These are phyloP conservation scores for Aspergillus chevalieri DNA, from an alignment of 2,329 filamentous ascomycete genomes.

Conservation along the genomic window DNA sequence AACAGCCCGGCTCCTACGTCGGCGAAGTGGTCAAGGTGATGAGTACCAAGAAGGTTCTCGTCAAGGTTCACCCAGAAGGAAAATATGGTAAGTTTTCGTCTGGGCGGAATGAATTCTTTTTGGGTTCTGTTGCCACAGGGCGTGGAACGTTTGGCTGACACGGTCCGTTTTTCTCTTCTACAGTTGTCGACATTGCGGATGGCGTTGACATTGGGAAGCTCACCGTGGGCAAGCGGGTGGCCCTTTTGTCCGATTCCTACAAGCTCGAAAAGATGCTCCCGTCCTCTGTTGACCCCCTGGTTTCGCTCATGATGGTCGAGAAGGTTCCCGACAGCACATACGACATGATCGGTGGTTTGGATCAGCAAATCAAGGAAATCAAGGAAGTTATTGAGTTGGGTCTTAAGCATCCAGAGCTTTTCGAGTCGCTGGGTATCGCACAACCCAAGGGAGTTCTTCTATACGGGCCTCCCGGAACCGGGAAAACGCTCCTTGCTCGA, in stretches of 20 bases:
- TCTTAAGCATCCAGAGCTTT: slow-evolving; percentile 95
- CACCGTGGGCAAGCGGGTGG: slow-evolving; percentile 94
- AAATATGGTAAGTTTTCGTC: slow-evolving; percentile 76
- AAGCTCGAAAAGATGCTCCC: slow-evolving; percentile 98
- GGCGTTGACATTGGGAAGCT: slow-evolving; percentile 92
- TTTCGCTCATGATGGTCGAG: slow-evolving; percentile 99
- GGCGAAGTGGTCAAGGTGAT: slow-evolving; percentile 99
- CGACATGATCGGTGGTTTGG: slow-evolving; percentile 98
- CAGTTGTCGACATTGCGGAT: slow-evolving; percentile 94
- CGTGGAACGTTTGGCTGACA: slow-evolving; percentile 5
- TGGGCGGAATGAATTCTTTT: neutral
- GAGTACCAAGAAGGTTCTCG: slow-evolving; percentile 97
- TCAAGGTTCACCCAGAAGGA: slow-evolving; percentile 97
- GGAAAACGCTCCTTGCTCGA: slow-evolving; percentile 90
- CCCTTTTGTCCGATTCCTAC: slow-evolving; percentile 92
- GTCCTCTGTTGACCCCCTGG: slow-evolving; percentile 94
- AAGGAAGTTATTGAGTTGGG: slow-evolving; percentile 99
- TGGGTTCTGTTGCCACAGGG: neutral
- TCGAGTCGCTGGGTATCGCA: slow-evolving; percentile 97
- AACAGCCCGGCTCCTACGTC: slow-evolving; percentile 96
- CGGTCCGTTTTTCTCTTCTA: neutral
- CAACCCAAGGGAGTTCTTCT: slow-evolving; percentile 96
- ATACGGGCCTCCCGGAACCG: slow-evolving; percentile 93
- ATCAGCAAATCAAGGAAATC: slow-evolving; percentile 99
- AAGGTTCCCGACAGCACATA: slow-evolving; percentile 99